These are phyloP conservation scores for Suillus americanus DNA, from an alignment of 768 basidiomycete genomes.

Conservation along the genomic window DNA sequence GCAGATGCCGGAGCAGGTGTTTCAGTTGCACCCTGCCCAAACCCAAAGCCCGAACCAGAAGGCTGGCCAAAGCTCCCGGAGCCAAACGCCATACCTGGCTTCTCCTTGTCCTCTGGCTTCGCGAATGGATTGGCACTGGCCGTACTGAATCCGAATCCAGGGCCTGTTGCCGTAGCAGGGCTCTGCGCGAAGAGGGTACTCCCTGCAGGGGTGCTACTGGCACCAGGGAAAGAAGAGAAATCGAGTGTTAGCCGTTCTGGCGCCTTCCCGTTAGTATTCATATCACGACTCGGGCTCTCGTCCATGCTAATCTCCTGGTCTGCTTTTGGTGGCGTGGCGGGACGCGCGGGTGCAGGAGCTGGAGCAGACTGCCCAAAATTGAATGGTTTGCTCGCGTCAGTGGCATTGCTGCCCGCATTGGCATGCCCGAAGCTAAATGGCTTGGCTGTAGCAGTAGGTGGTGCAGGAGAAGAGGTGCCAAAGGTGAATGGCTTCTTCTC, in stretches of 20 bases:
- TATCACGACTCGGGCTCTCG: constrained; percentile 72
- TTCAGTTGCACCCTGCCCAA: constrained; percentile 43
- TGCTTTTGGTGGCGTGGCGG: constrained; percentile 65
- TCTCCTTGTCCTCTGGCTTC: constrained; percentile 44
- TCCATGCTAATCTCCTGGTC: constrained; percentile 79
- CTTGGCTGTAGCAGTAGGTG: constrained; percentile 20
- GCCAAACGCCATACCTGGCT: constrained; percentile 40
- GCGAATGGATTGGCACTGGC: constrained; percentile 46
- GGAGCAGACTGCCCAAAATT: constrained; percentile 45
- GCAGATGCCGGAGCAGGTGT: constrained; percentile 41
- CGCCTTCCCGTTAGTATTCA: constrained; percentile 45
- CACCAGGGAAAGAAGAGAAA: constrained; percentile 48
- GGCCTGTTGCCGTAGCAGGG: constrained; percentile 27
- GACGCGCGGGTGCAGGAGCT: constrained; percentile 37
- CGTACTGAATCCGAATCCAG: constrained; percentile 35
- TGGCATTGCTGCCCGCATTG: constrained; percentile 31
- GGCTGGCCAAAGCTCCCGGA: constrained; percentile 43
- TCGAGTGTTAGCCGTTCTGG: constrained; percentile 41
- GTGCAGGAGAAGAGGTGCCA: constrained; percentile 35
- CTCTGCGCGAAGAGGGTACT: constrained; percentile 36
- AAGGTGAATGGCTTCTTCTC: constrained; percentile 46
- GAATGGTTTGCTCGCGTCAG: constrained; percentile 55
- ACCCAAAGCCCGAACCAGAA: constrained; percentile 43
- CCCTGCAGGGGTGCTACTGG: constrained; percentile 30
- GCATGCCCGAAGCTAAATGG: constrained; percentile 51